phyloP scores from a whole-genome alignment of 2,329 filamentous ascomycete genomes.

The Cladosporium sp. region DNA sequence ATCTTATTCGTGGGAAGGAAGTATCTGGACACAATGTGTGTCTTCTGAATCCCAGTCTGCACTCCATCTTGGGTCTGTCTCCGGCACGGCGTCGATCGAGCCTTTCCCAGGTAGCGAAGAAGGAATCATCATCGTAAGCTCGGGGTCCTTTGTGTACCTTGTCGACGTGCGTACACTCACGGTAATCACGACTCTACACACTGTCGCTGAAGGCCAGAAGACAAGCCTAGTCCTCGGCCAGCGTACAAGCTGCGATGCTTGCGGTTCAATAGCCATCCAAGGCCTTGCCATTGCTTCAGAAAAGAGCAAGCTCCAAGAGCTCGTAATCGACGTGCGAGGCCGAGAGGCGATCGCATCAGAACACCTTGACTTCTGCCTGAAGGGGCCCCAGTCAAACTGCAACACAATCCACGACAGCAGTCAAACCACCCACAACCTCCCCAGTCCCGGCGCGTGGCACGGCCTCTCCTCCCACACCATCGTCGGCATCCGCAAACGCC shows the following conservation, averaged over 20 bases:
- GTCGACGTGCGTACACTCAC: neutral
- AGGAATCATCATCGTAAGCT: slow-evolving; percentile 28
- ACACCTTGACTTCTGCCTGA: neutral
- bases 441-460: slow-evolving; percentile 27
- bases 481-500: slow-evolving; percentile 30
- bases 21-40: slow-evolving; percentile 22
- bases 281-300: neutral
- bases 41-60: slow-evolving; percentile 19
- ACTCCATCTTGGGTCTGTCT: slow-evolving; percentile 21
- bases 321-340: neutral
- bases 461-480: slow-evolving; percentile 26
- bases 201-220: neutral
- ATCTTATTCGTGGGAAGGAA: slow-evolving; percentile 23
- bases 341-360: neutral
- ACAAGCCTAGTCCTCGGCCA: neutral
- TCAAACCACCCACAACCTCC: neutral
- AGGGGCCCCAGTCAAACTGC: neutral
- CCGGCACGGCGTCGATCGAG: slow-evolving; percentile 26
- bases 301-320: neutral
- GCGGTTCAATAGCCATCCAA: neutral
- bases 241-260: slow-evolving; percentile 9
- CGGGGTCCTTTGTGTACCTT: slow-evolving; percentile 6
- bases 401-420: slow-evolving; percentile 1
- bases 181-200: neutral
- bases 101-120: slow-evolving; percentile 26